Percentiles rank a stretch among this genome's conserved stretches.
phyloP scores from a whole-genome alignment of 2,329 filamentous ascomycete genomes.

The Colletotrichum brevisporum region DNA sequence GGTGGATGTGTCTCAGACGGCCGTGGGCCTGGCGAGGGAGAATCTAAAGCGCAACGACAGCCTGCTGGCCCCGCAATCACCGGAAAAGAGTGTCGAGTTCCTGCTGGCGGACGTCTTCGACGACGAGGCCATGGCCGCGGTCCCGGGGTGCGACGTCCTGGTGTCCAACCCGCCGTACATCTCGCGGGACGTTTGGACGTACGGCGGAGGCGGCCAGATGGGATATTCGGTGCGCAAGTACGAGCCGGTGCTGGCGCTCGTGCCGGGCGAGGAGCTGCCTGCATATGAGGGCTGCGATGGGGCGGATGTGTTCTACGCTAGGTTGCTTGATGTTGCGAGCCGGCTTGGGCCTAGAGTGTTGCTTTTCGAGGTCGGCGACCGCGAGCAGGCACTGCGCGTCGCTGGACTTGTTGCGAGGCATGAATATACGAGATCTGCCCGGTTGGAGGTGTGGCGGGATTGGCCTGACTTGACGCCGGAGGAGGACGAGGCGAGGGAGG shows the following conservation, averaged over 20 bases:
- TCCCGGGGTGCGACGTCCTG: conserved; percentile 72
- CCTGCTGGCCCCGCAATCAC: conserved; percentile 40
- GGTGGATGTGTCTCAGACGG: conserved; percentile 78
- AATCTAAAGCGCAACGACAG: conserved; percentile 72
- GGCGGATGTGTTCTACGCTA: conserved; percentile 76
- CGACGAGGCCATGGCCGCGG: conserved; percentile 51
- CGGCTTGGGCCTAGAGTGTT: conserved; percentile 67
- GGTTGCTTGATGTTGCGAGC: conserved; percentile 70
- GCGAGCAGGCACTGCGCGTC: conserved; percentile 77
- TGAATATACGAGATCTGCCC: conserved; percentile 47
- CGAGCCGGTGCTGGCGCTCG: conserved; percentile 86
- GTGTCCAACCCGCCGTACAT: conserved; percentile 95
- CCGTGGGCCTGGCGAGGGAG: conserved; percentile 73
- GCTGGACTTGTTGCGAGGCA: conserved; percentile 59
- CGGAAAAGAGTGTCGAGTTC: conserved; percentile 58
- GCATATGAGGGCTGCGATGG: conserved; percentile 50
- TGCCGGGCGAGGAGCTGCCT: conserved; percentile 60
- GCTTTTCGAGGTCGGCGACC: conserved; percentile 80
- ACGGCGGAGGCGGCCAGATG: conserved; percentile 53
- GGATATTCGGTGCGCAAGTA: conserved; percentile 84
- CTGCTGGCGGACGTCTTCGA: conserved; percentile 64
- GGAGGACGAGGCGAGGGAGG: conserved; percentile 45
- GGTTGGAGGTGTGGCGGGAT: conserved; percentile 81
- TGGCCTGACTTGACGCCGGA: conserved; percentile 62
- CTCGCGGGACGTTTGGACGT: conserved; percentile 65